Evolutionary conservation across 1,284 basidiomycete species (phyloP), one percentile per base, ranked within the genome.

Genomic region (Athelia sp.): DNA sequence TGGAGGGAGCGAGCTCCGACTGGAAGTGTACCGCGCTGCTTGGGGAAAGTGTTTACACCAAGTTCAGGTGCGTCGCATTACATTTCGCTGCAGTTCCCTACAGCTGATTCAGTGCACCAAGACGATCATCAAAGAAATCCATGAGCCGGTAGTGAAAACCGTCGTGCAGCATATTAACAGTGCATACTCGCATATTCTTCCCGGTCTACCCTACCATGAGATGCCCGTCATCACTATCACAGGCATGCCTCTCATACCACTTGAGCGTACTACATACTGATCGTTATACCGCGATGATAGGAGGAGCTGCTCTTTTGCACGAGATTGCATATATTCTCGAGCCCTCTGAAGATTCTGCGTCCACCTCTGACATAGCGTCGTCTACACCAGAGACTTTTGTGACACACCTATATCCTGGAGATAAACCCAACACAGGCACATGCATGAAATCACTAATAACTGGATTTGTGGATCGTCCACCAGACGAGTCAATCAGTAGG

Each of bases 381-480:
- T 40, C 36, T n/a, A n/a, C 15, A 17, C 36, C 36, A 40, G 36
- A 40, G 15, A 40, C 66, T 35, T 58, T 70, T 11, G 67, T 75
- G n/a, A 64, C 70, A 1, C 80, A 81, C 56, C 62, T 88, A 9
- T 73, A 78, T 53, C 78, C 83, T 2, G 66, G 70, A 15, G 83
- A 87, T 45, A 82, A 80, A 51, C 53, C 67, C 0, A 88, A 72
- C 48, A 51, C 87, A 17, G 61, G 67, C 26, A 65, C 70, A 9
- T 69, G 73, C 22, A 83, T 88, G 75, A 84, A 76, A 51, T 59
- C 69, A 0, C 62, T 89, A 6, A 72, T 87, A 4, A 59, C 67
- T 1, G 74, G 78, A 0, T 82, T 88, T 53, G 62, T 80, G 0
- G 69, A 75, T 2, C 64, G 58, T 36, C 59, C 59, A 15, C 52